phyloP scores from a whole-genome alignment of 106 monocot species.

The Dendrobium officinale region DNA sequence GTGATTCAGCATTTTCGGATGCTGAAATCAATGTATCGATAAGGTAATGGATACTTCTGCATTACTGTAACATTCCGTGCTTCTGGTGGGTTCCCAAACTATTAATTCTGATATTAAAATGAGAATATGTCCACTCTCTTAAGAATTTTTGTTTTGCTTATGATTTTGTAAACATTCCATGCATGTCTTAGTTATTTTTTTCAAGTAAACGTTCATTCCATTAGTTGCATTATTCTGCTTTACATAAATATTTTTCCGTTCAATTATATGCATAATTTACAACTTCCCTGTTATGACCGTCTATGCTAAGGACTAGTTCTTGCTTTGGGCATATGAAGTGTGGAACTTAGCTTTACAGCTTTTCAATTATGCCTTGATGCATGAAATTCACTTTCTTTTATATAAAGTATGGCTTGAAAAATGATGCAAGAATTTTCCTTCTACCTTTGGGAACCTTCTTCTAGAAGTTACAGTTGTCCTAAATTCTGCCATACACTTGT shows the following conservation, averaged over 20 bases:
- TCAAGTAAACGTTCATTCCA: not conserved
- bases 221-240: not conserved
- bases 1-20: constrained; percentile 46
- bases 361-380: not conserved
- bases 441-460: not conserved
- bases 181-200: not conserved
- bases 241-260: not conserved
- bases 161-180: not conserved
- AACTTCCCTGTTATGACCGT: not conserved
- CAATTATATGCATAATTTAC: not conserved
- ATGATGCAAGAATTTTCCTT: not conserved
- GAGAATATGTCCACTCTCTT: not conserved
- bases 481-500: not conserved
- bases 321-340: not conserved
- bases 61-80: not conserved
- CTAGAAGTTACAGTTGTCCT: not conserved
- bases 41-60: constrained; percentile 20
- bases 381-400: not conserved
- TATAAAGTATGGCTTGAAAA: not conserved
- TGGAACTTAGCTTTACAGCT: not conserved
- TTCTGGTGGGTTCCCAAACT: not conserved
- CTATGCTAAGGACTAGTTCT: not conserved
- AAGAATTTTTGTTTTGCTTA: not conserved
- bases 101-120: not conserved
- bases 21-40: constrained; percentile 24